These are phyloP conservation scores for Suillus ampliporus DNA, from an alignment of 768 basidiomycete species.

Conservation along the genomic window DNA sequence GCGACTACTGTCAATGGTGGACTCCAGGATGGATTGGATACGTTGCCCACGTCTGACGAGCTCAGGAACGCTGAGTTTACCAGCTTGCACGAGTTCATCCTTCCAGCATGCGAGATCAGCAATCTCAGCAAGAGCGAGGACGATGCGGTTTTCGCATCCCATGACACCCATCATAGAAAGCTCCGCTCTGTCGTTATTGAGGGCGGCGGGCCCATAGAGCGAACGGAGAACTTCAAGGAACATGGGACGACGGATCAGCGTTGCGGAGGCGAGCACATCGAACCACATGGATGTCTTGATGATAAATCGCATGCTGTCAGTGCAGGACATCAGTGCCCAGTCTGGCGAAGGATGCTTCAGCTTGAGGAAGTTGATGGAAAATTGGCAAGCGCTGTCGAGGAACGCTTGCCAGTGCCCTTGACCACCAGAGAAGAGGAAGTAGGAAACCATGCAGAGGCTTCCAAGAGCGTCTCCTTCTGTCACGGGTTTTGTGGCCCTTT, in stretches of 20 bases:
- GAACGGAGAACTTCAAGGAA: slow-evolving; percentile 60
- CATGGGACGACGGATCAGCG: slow-evolving; percentile 62
- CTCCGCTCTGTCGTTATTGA: slow-evolving; percentile 43
- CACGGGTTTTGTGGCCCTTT: slow-evolving; percentile 25
- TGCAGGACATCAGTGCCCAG: slow-evolving; percentile 50
- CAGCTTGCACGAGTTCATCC: slow-evolving; percentile 40
- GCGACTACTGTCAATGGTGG: slow-evolving; percentile 8
- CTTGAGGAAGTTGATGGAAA: slow-evolving; percentile 55
- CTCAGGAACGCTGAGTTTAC: slow-evolving; percentile 61
- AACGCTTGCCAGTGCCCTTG: slow-evolving; percentile 71
- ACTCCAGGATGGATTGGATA: slow-evolving; percentile 51
- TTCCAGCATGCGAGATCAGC: slow-evolving; percentile 74
- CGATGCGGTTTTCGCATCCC: slow-evolving; percentile 82
- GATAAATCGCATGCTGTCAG: slow-evolving; percentile 67
- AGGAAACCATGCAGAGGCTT: slow-evolving; percentile 75
- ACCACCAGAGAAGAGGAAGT: slow-evolving; percentile 80
- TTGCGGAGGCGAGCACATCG: slow-evolving; percentile 80
- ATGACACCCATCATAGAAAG: slow-evolving; percentile 83
- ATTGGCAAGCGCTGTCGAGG: slow-evolving; percentile 63
- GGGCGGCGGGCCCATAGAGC: slow-evolving; percentile 49
- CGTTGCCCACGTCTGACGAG: slow-evolving; percentile 58
- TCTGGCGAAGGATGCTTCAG: slow-evolving; percentile 43
- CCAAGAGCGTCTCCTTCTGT: slow-evolving; percentile 79
- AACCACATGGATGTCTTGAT: slow-evolving; percentile 89
- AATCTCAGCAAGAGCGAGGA: slow-evolving; percentile 81